Evolutionary conservation across 2,329 filamentous ascomycete genomes (phyloP), one percentile per base, ranked within the genome.

Genomic region (Chrysoporthe puriensis): DNA sequence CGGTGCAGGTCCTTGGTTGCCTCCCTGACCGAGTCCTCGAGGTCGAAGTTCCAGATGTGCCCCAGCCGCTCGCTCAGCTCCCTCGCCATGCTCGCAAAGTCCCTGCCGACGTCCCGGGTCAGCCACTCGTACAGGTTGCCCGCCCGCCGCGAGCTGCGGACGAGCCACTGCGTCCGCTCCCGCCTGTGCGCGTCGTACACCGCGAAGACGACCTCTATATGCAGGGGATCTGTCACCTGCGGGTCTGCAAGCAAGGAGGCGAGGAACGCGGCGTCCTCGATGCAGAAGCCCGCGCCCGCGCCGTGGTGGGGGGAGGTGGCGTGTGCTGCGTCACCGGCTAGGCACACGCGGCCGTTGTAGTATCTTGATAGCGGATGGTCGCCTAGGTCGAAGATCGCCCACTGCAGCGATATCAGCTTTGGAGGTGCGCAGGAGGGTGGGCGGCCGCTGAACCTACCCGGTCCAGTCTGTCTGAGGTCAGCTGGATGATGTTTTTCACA

Each of bases 241-340:
- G 79, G 78, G 44, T 83, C 78, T 0, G 79, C 80, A 0, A 89
- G 76, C 0, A 88, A 73, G 3, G 81, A 78, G 0, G 81, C 79
- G 1, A 83, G 73, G 2, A 82, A 76, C 18, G 78, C 77, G 1
- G 77, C 78, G 67, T 88, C 85, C 70, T 88, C 85, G 66, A 90
- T 84, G 1, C 84, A 85, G 72, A 88, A 82, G 1, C 85, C 86
- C 0, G 85, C 83, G 2, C 88, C 88, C 1, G 87, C 83, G 0
- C 87, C 88, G 54, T 88, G 84, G 50, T 87, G 84, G 0, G 88
- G 88, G 0, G 86, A 85, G 50, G 85, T 85, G 0, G 87, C 87
- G 73, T 90, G 88, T 0, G 88, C 88, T 0, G 88, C 87, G 72
- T 91, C 88, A 16, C 88, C 88, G 0, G 87, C 75, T 2, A 90